Evolutionary conservation across 192 early-diverging fungal genomes (phyloP).

Genomic region (Coemansia pectinata): DNA sequence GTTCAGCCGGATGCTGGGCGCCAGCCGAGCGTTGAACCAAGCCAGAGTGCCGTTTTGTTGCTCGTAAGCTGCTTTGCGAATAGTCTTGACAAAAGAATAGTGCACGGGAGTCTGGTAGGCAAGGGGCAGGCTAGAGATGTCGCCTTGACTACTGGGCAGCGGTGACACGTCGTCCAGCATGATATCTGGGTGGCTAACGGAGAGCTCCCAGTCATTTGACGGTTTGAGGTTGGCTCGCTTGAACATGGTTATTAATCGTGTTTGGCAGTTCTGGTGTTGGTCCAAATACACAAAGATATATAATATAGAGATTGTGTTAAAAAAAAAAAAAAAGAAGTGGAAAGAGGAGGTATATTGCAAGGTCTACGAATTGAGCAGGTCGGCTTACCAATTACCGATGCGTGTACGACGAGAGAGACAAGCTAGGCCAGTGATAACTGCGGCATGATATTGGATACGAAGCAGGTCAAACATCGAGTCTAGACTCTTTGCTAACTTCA

Average conservation of each 20-base stretch:
- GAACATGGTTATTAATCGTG: conserved; percentile 19
- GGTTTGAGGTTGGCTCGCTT: conserved; percentile 4
- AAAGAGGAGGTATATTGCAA: neutral
- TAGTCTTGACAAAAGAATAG: conserved; percentile 17
- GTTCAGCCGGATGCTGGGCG: conserved; percentile 10
- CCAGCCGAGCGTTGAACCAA: conserved; percentile 33
- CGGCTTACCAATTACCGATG: neutral
- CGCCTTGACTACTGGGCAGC: conserved; percentile 20
- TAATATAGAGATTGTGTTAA: no score
- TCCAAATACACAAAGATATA: neutral
- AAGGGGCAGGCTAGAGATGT: conserved; percentile 22
- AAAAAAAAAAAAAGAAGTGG: neutral
- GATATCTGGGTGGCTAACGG: conserved; percentile 21
- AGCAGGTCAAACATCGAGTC: neutral
- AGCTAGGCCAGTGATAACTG: neutral
- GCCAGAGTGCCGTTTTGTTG: conserved; percentile 7
- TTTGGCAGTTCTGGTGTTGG: neutral
- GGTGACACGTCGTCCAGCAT: conserved; percentile 25
- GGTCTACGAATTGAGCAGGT: no score
- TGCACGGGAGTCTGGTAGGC: conserved; percentile 21
- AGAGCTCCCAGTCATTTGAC: conserved; percentile 17
- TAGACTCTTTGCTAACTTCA: neutral
- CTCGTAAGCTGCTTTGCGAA: conserved; percentile 12
- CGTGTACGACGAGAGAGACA: neutral
- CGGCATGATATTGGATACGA: neutral